phyloP scores from a whole-genome alignment of 2,329 filamentous ascomycete genomes.

The Nectriaceae sp. region DNA sequence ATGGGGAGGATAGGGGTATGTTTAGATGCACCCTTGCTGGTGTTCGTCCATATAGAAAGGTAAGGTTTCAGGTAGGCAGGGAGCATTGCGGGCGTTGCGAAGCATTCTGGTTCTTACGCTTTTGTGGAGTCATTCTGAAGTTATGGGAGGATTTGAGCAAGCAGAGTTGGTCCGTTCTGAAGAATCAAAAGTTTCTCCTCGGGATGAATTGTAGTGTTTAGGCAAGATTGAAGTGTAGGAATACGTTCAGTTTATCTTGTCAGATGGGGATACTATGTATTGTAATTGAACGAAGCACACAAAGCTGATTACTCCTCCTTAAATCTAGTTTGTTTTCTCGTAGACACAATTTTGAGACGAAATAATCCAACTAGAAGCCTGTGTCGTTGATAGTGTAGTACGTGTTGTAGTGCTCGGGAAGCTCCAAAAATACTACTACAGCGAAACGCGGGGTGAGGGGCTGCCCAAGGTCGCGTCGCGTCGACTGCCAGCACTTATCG shows the following conservation, averaged over 20 bases:
- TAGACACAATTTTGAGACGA: no score
- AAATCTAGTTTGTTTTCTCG: no score
- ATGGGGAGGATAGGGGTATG: slow-evolving; percentile 26
- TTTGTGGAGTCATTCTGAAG: slow-evolving; percentile 12
- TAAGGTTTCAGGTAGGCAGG: slow-evolving; percentile 21
- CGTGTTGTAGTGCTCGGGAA: no score
- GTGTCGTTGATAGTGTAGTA: no score
- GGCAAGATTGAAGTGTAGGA: no score
- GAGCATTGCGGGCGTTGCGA: slow-evolving; percentile 26
- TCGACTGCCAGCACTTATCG: slow-evolving; percentile 1
- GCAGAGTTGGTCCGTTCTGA: slow-evolving; percentile 22
- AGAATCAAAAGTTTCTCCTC: slow-evolving; percentile 21
- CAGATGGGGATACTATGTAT: no score
- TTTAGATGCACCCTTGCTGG: slow-evolving; percentile 20
- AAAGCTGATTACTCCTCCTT: no score
- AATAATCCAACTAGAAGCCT: no score
- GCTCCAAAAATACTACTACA: no score
- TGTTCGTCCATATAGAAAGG: slow-evolving; percentile 28
- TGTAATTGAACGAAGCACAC: no score
- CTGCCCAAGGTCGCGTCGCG: slow-evolving; percentile 12
- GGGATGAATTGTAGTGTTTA: no score
- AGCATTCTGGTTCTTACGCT: slow-evolving; percentile 18
- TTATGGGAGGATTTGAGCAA: slow-evolving; percentile 11
- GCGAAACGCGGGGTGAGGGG: slow-evolving; percentile 14
- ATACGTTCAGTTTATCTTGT: no score